These are phyloP conservation scores for Cutaneotrichosporon curvatum DNA, from an alignment of 1,284 basidiomycete species.

Conservation along the genomic window DNA sequence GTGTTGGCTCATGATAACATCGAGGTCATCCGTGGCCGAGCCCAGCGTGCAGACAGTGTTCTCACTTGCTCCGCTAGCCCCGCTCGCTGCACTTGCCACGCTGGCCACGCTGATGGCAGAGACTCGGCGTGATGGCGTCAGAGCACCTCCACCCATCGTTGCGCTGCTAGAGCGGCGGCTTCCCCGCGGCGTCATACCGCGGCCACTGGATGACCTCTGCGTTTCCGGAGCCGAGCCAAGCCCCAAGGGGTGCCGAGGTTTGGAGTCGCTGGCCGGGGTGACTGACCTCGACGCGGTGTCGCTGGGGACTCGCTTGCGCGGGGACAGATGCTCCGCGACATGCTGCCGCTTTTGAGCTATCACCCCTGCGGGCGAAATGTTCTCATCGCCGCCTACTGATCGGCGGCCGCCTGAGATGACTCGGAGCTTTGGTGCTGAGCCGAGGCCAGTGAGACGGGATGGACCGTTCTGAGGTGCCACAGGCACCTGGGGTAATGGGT, in stretches of 20 bases:
- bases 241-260: background rate
- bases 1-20: slow-evolving; percentile 17
- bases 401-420: slow-evolving; percentile 33
- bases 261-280: background rate
- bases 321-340: slow-evolving; percentile 30
- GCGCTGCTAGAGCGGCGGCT: slow-evolving; percentile 1
- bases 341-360: slow-evolving; percentile 31
- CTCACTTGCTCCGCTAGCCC: background rate
- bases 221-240: background rate
- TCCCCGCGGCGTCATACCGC: background rate
- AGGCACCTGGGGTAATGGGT: no score
- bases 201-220: background rate
- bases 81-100: background rate
- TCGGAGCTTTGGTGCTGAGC: slow-evolving; percentile 28
- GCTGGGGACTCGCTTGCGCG: slow-evolving; percentile 32
- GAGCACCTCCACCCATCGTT: background rate
- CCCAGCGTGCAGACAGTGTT: slow-evolving; percentile 1
- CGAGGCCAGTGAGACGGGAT: slow-evolving; percentile 16
- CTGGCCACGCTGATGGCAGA: slow-evolving; percentile 8
- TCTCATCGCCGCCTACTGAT: slow-evolving; percentile 15
- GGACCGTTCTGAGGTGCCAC: background rate
- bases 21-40: slow-evolving; percentile 10
- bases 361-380: slow-evolving; percentile 4
- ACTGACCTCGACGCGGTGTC: slow-evolving; percentile 14
- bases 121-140: slow-evolving; percentile 6